Evolutionary conservation across 306 rosid genomes (phyloP).

Genomic region (Quercus gilva): DNA sequence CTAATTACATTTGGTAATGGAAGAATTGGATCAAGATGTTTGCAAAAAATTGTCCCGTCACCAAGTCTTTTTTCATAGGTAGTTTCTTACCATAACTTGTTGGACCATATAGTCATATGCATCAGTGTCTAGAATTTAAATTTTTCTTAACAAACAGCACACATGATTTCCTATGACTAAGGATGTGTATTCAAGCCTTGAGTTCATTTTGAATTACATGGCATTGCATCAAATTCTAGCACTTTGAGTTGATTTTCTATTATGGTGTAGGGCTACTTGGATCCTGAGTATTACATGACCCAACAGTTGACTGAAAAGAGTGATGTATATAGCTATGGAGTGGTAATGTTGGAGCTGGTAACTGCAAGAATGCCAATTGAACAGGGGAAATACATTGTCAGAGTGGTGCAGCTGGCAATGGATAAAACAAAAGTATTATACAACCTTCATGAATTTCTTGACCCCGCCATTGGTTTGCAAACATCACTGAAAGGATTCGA

Average conservation of each 20-base stretch:
- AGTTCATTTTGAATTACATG: neutral
- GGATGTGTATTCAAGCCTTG: neutral
- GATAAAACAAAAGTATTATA: constrained; percentile 25
- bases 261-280: constrained; percentile 46
- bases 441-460: constrained; percentile 31
- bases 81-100: neutral
- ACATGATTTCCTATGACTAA: neutral
- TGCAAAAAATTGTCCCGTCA: too few relatives aligned
- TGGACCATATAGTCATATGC: neutral
- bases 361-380: constrained; percentile 44
- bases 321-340: constrained; percentile 50
- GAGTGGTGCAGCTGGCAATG: constrained; percentile 29
- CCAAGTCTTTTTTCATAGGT: neutral
- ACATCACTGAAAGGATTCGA: constrained; percentile 27
- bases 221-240: neutral
- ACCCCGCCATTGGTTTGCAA: constrained; percentile 17
- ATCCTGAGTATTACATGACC: constrained; percentile 48
- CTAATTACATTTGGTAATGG: too few relatives aligned
- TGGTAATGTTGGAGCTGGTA: constrained; percentile 42
- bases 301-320: constrained; percentile 47
- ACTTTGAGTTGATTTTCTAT: neutral
- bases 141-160: neutral
- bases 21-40: too few relatives aligned
- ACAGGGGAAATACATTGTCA: constrained; percentile 35
- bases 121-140: neutral